These are phyloP conservation scores for Myriosclerotinia scirpicola DNA, from an alignment of 2,329 filamentous ascomycete species.

Conservation along the genomic window DNA sequence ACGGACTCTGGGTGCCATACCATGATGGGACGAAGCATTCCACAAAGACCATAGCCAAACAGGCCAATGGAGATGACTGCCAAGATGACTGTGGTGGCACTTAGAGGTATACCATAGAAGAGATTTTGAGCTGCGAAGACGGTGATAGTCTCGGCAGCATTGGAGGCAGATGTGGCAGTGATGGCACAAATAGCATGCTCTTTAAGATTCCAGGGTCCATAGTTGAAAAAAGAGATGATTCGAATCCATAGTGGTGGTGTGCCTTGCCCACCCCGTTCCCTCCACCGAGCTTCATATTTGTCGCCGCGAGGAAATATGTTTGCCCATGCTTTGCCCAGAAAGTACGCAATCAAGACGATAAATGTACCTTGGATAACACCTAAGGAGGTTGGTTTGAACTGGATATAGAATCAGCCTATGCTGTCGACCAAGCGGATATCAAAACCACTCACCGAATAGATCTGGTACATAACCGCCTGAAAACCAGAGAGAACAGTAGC, in stretches of 20 bases:
- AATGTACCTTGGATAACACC: conserved; percentile 54
- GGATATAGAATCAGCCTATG: not conserved
- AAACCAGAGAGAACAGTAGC: conserved; percentile 52
- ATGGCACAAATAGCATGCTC: conserved; percentile 56
- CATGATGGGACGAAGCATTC: conserved; percentile 48
- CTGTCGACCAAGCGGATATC: conserved; percentile 8
- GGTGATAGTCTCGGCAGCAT: conserved; percentile 46
- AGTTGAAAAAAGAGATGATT: conserved; percentile 50
- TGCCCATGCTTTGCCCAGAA: conserved; percentile 52
- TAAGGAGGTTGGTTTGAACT: conserved; percentile 53
- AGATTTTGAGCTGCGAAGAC: conserved; percentile 49
- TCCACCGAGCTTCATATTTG: conserved; percentile 49
- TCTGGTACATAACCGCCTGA: conserved; percentile 56
- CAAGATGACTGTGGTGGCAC: conserved; percentile 46
- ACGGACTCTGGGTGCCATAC: conserved; percentile 52
- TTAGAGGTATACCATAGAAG: conserved; percentile 47
- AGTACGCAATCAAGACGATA: conserved; percentile 58
- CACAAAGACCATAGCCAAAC: conserved; percentile 51
- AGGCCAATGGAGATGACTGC: conserved; percentile 50
- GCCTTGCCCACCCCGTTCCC: conserved; percentile 44
- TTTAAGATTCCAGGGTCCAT: conserved; percentile 53
- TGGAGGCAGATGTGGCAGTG: conserved; percentile 55
- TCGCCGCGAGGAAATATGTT: conserved; percentile 53
- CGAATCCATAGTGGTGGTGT: conserved; percentile 46
- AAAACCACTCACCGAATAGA: conserved; percentile 48